phyloP scores from a whole-genome alignment of 768 basidiomycete species.

The Termitomyces titanicus region DNA sequence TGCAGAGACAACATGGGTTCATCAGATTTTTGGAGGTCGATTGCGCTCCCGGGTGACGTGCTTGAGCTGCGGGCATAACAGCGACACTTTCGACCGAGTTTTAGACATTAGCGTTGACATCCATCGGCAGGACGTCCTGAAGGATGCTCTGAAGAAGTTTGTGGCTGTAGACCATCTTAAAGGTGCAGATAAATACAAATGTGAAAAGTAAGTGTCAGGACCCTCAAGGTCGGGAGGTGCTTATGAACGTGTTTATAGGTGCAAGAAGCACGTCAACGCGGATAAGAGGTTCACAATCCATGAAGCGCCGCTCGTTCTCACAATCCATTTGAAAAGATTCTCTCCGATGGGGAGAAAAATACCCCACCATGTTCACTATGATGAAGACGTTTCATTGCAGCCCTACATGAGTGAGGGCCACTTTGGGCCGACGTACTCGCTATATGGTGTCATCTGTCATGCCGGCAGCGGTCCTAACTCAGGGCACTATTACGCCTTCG shows the following conservation, averaged over 20 bases:
- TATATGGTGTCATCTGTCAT: constrained; percentile 93
- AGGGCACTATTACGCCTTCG: constrained; percentile 90
- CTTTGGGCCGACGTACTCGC: constrained; percentile 73
- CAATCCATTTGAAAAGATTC: constrained; percentile 94
- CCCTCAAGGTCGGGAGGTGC: not conserved
- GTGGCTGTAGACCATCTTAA: constrained; percentile 77
- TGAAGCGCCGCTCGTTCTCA: constrained; percentile 83
- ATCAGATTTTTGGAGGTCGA: constrained; percentile 90
- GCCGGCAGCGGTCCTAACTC: constrained; percentile 91
- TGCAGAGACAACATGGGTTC: constrained; percentile 90
- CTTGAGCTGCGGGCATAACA: constrained; percentile 74
- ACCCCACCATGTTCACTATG: constrained; percentile 72
- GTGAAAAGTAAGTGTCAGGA: constrained; percentile 77
- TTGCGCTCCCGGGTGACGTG: constrained; percentile 91
- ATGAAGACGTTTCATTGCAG: constrained; percentile 65
- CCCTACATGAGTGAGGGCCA: constrained; percentile 82
- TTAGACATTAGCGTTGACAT: constrained; percentile 94
- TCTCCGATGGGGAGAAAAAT: constrained; percentile 89
- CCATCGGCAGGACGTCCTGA: constrained; percentile 53
- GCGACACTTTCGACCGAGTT: constrained; percentile 95
- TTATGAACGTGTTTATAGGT: constrained; percentile 43
- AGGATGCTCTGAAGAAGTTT: constrained; percentile 76
- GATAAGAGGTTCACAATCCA: constrained; percentile 89
- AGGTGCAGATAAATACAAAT: constrained; percentile 96
- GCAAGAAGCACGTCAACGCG: constrained; percentile 87